These are phyloP conservation scores for Gymnopilus dilepis DNA, from an alignment of 768 basidiomycete species.

Conservation along the genomic window DNA sequence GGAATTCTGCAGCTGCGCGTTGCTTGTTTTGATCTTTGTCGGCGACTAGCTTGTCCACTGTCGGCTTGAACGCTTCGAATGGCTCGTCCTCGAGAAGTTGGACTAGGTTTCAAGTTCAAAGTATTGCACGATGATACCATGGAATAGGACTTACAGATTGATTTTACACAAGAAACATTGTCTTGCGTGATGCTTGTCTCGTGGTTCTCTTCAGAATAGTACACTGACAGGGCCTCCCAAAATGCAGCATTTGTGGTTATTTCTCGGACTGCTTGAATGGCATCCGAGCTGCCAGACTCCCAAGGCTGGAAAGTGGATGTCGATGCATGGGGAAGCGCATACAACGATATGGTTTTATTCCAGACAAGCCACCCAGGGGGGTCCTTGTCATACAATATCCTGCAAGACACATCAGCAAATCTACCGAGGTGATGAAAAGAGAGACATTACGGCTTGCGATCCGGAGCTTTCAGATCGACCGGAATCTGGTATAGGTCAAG, in stretches of 20 bases:
- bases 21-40: constrained; percentile 87
- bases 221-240: constrained; percentile 71
- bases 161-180: constrained; percentile 75
- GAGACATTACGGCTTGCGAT: constrained; percentile 51
- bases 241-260: constrained; percentile 53
- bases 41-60: constrained; percentile 64
- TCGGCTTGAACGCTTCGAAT: constrained; percentile 63
- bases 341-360: constrained; percentile 50
- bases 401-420: constrained; percentile 28
- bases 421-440: background rate
- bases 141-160: constrained; percentile 59
- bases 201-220: constrained; percentile 81
- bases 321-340: constrained; percentile 49
- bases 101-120: constrained; percentile 45
- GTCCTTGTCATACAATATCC: constrained; percentile 60
- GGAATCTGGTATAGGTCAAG: constrained; percentile 60
- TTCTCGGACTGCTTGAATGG: constrained; percentile 54
- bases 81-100: constrained; percentile 82
- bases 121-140: background rate
- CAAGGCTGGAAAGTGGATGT: constrained; percentile 63
- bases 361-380: constrained; percentile 76
- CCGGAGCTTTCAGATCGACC: constrained; percentile 39
- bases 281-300: constrained; percentile 57
- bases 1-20: constrained; percentile 83
- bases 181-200: constrained; percentile 68